These are phyloP conservation scores for Cladorrhinum sp. DNA, from an alignment of 2,329 filamentous ascomycete genomes.

Conservation along the genomic window DNA sequence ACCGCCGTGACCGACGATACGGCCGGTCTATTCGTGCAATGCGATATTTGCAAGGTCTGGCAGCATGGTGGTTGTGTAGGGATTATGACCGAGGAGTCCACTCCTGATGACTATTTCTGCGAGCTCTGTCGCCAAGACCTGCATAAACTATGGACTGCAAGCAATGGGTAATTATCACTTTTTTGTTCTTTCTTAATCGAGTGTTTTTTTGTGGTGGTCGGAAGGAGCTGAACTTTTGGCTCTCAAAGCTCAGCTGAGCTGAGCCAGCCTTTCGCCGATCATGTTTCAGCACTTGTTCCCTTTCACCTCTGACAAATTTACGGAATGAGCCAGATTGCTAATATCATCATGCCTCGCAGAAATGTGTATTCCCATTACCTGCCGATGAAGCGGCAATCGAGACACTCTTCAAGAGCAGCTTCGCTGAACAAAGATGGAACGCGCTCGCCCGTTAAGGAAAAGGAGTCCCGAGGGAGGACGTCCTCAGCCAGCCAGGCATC, in stretches of 20 bases:
- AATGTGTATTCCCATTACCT: conserved; percentile 67
- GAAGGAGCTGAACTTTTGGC: conserved; percentile 25
- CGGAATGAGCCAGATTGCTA: conserved; percentile 31
- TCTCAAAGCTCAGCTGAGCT: conserved; percentile 27
- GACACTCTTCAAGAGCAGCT: conserved; percentile 57
- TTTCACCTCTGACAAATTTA: background rate
- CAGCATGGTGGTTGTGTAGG: conserved; percentile 97
- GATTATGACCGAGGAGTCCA: conserved; percentile 89
- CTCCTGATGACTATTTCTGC: conserved; percentile 96
- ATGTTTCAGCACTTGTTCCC: conserved; percentile 21
- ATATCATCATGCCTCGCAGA: conserved; percentile 42
- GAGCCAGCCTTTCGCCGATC: conserved; percentile 26
- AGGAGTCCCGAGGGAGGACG: conserved; percentile 54
- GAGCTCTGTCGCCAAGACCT: conserved; percentile 90
- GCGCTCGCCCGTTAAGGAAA: conserved; percentile 49
- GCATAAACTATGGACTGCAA: conserved; percentile 76
- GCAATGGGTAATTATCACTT: conserved; percentile 71
- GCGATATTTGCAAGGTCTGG: conserved; percentile 97
- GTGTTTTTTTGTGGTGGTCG: conserved; percentile 15
- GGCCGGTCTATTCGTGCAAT: conserved; percentile 95
- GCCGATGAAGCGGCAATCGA: conserved; percentile 56
- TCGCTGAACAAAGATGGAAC: conserved; percentile 63
- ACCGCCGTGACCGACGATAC: conserved; percentile 75
- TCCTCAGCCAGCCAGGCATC: conserved; percentile 55
- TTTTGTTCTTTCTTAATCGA: conserved; percentile 10